Conservation (phyloP, 2,329 filamentous ascomycete species). For the Hypomyces perniciosus region DNA sequence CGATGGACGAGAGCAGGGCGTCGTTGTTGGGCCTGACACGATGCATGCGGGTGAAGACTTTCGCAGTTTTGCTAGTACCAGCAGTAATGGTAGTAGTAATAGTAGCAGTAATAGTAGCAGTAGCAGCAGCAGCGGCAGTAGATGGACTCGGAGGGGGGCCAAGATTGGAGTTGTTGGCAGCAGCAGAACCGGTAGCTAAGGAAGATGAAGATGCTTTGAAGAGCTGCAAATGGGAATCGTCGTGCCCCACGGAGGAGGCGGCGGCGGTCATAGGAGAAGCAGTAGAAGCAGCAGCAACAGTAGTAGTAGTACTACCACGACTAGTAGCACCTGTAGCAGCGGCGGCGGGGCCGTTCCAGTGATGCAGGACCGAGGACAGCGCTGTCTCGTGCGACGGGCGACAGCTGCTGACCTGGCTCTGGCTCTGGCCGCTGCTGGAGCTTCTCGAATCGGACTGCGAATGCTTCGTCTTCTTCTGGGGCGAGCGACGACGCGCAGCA, state of each 20-base stretch:
- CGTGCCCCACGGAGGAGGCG: conserved; percentile 6
- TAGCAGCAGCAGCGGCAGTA: neutral
- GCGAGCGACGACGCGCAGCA: neutral
- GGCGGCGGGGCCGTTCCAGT: conserved; percentile 10
- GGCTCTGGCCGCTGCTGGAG: conserved; percentile 11
- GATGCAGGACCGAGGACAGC: neutral
- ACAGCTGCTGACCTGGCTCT: conserved; percentile 6
- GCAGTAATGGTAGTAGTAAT: neutral
- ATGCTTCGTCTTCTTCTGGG: neutral
- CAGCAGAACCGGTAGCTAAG: neutral
- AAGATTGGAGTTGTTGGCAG: neutral
- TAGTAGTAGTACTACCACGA: too few relatives aligned
- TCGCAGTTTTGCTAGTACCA: neutral
- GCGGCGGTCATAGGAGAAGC: neutral
- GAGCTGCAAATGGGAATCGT: conserved; percentile 1
- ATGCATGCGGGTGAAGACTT: conserved; percentile 9
- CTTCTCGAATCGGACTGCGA: conserved; percentile 6
- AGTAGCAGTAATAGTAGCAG: too few relatives aligned
- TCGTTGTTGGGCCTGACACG: conserved; percentile 19
- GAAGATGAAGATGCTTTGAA: neutral
- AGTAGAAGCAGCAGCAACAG: neutral
- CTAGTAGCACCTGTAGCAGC: neutral
- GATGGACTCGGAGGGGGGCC: too few relatives aligned
- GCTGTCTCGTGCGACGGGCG: conserved; percentile 18
- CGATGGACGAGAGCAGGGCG: conserved; percentile 18